These are phyloP conservation scores for Calonectria honghensis DNA, from an alignment of 2,329 filamentous ascomycete species.

Conservation along the genomic window DNA sequence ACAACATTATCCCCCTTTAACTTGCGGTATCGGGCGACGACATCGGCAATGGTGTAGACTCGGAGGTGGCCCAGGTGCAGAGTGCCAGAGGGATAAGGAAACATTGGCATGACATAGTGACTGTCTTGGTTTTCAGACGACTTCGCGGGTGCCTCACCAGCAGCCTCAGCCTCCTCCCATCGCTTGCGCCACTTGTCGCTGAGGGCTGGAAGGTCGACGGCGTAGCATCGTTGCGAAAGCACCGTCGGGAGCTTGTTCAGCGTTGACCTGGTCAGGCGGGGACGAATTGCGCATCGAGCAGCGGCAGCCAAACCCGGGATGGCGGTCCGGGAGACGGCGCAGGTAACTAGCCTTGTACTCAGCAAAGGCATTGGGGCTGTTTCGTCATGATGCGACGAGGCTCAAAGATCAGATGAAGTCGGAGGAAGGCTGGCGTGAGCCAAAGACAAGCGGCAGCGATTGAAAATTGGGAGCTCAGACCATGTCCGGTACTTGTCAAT, in stretches of 20 bases:
- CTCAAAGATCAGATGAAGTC: conserved; percentile 38
- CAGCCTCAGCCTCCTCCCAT: conserved; percentile 60
- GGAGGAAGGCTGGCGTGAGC: conserved; percentile 13
- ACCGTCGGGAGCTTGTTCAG: conserved; percentile 30
- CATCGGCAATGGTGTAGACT: conserved; percentile 93
- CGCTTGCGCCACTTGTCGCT: conserved; percentile 70
- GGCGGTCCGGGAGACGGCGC: conserved; percentile 48
- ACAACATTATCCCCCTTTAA: conserved; percentile 85
- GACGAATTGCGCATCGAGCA: conserved; percentile 41
- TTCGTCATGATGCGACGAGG: conserved; percentile 53
- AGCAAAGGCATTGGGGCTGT: conserved; percentile 55
- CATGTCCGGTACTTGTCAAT: conserved; percentile 49
- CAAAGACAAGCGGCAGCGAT: neutral
- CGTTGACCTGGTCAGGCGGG: conserved; percentile 42
- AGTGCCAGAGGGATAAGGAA: conserved; percentile 91
- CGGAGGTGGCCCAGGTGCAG: conserved; percentile 91
- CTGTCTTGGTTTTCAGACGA: conserved; percentile 55
- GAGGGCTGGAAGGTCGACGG: conserved; percentile 68
- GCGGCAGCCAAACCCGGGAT: conserved; percentile 39
- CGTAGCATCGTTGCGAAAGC: conserved; percentile 60
- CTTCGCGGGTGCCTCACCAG: conserved; percentile 36
- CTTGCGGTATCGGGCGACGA: conserved; percentile 83
- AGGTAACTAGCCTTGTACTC: conserved; percentile 55
- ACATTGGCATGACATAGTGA: conserved; percentile 91
- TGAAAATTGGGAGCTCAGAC: conserved; percentile 49